phyloP scores from a whole-genome alignment of 495 filamentous ascomycete genomes.

The Neurospora sp. region DNA sequence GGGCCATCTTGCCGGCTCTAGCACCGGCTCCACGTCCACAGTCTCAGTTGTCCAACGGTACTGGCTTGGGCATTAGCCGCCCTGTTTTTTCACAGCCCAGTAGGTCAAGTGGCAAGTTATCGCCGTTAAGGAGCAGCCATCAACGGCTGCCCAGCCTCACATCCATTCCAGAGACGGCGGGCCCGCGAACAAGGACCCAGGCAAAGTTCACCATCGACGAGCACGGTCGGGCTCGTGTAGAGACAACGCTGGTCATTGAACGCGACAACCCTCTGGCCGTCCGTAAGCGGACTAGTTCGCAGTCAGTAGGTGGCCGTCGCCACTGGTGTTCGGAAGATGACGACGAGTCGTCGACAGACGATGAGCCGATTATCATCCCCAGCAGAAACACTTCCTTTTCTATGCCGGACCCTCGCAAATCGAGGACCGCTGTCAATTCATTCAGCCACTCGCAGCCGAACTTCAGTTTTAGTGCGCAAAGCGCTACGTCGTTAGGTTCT shows the following conservation, averaged over 20 bases:
- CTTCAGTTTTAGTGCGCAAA: slow-evolving; percentile 33
- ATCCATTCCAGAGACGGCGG: slow-evolving; percentile 39
- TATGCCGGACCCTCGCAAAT: slow-evolving; percentile 41
- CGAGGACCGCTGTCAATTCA: slow-evolving; percentile 33
- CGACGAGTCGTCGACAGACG: slow-evolving; percentile 48
- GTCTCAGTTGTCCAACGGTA: slow-evolving; percentile 11
- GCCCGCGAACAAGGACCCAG: slow-evolving; percentile 38
- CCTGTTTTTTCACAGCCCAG: slow-evolving; percentile 25
- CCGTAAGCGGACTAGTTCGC: slow-evolving; percentile 20
- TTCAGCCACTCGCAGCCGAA: slow-evolving; percentile 41
- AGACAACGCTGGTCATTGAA: slow-evolving; percentile 51
- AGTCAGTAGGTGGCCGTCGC: slow-evolving; percentile 10
- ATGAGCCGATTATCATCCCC: slow-evolving; percentile 54
- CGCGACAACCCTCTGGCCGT: slow-evolving; percentile 22
- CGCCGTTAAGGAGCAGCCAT: slow-evolving; percentile 37
- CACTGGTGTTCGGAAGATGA: slow-evolving; percentile 34
- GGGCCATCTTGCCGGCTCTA: slow-evolving; percentile 25
- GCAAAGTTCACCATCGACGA: slow-evolving; percentile 64
- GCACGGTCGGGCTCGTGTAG: slow-evolving; percentile 59
- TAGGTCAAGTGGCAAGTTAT: slow-evolving; percentile 33
- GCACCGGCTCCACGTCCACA: slow-evolving; percentile 21
- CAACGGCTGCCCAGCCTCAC: slow-evolving; percentile 35
- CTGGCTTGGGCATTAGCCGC: slow-evolving; percentile 16
- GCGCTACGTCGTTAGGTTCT: slow-evolving; percentile 24
- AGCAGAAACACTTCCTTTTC: slow-evolving; percentile 55